Base-by-base conservation (phyloP, 2,329 filamentous ascomycete species). In the Meredithiella fracta region DNA sequence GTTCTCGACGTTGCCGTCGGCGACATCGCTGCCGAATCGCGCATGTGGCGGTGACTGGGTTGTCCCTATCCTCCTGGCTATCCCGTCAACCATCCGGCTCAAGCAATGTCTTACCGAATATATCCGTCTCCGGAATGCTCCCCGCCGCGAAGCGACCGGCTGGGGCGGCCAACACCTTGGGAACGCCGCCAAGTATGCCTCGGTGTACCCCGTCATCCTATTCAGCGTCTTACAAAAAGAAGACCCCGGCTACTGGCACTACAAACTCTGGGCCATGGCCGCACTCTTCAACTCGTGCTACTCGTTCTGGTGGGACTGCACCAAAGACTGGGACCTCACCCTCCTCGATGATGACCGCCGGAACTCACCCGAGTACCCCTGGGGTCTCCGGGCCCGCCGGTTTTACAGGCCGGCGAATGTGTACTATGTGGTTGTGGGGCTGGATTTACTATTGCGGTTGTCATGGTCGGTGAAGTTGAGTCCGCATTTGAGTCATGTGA, bases 301-400 rank as follows among this genome's bases (percentile, higher is more conserved):
- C 70, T 89, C 85, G n/a, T 97, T 97, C 72, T 98, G 92, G 74
- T 98, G 92, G 92, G 92, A 98, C 64, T 82, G 97, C 29, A 77
- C 87, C 56, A 92, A 90, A 71, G 92, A 98, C 73, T 98, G 92
- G 92, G 92, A 97, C 65, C 74, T 98, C 60, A 86, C 85, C 0
- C 75, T 97, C 14, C 86, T 97, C 65, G 79, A 83, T 2, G 67
- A 73, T 1, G 66, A 71, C 14, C 69, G 69, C 38, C 78, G 83
- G 60, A 73, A 74, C 61, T 74, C 76, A 9, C 75, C 76, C 1
- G 79, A 84, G 25, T 78, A 90, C 62, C 79, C 87, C 0, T 92
- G 79, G 66, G 92, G 86, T 1, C 73, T 98, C 47, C 82, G 92
- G 26, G 76, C 81, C 53, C 76, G 83, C 56, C 77, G 90, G 20